Conservation (phyloP, 129 eudicot species). For the Lactuca saligna region DNA sequence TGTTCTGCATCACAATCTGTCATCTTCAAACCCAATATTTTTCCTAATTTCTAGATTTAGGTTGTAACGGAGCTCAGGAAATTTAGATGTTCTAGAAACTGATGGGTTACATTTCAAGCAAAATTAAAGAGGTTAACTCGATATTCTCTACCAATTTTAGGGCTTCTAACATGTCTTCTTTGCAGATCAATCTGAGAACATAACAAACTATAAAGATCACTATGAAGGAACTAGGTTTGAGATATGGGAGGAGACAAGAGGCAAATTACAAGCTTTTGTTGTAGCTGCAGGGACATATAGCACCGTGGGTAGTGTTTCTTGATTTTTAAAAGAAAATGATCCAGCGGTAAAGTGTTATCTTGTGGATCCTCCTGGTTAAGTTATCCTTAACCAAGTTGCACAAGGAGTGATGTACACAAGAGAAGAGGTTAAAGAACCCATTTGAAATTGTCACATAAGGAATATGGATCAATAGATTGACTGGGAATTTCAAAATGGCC, state of each 20-base stretch:
- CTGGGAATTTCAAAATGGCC: no score
- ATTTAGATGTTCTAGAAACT: no score
- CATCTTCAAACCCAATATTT: no score
- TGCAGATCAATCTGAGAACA: conserved; percentile 91
- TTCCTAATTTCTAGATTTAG: no score
- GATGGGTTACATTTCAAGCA: no score
- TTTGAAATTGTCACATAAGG: conserved; percentile 95
- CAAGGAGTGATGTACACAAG: conserved; percentile 97
- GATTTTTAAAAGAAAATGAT: conserved; percentile 39
- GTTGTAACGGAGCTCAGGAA: no score
- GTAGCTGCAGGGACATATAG: no score
- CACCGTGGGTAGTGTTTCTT: no score
- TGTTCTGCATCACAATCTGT: no score
- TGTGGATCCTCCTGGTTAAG: conserved; percentile 96
- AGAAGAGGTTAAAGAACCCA: conserved; percentile 85
- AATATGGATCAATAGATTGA: conserved; percentile 72
- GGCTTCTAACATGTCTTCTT: conserved; percentile 30
- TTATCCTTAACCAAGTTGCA: conserved; percentile 83
- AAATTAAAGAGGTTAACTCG: conserved; percentile 66
- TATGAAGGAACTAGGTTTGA: conserved; percentile 72
- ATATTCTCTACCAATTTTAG: conserved; percentile 5
- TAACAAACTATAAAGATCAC: conserved; percentile 86
- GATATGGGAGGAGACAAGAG: no score
- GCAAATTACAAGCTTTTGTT: no score
- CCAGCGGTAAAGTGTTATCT: conserved; percentile 70